A percentile compares a stretch with the other conserved stretches of the same genome.
Evolutionary conservation across 2,329 filamentous ascomycete genomes (phyloP).

Genomic region (Verticillium tricorpus): DNA sequence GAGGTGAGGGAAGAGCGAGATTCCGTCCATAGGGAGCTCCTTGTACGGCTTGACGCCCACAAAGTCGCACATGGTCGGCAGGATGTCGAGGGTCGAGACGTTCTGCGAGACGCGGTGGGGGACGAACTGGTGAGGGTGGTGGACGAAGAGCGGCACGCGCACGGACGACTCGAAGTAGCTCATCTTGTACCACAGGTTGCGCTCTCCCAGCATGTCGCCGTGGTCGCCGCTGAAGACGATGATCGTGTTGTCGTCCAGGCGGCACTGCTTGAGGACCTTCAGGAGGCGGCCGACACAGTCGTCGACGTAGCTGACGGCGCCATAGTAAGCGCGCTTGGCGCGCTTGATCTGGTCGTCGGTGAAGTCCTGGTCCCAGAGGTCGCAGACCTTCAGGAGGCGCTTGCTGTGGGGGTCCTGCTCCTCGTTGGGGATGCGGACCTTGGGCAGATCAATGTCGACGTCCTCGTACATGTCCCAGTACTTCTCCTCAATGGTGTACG

Average conservation of each 20-base stretch:
- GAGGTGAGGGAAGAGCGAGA: slow-evolving; percentile 76
- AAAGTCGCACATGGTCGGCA: slow-evolving; percentile 83
- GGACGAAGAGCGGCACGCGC: slow-evolving; percentile 81
- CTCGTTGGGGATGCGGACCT: slow-evolving; percentile 72
- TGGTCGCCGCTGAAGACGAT: slow-evolving; percentile 92
- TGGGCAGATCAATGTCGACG: slow-evolving; percentile 80
- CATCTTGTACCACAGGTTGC: slow-evolving; percentile 96
- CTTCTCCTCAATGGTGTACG: slow-evolving; percentile 89
- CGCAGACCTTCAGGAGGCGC: slow-evolving; percentile 80
- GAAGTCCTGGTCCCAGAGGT: slow-evolving; percentile 80
- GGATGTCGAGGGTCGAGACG: slow-evolving; percentile 85
- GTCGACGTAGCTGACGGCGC: slow-evolving; percentile 89
- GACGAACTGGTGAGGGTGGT: slow-evolving; percentile 70
- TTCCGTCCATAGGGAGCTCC: slow-evolving; percentile 79
- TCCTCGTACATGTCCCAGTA: slow-evolving; percentile 91
- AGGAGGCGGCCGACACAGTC: slow-evolving; percentile 85
- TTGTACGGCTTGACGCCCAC: slow-evolving; percentile 66
- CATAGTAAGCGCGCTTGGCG: slow-evolving; percentile 86
- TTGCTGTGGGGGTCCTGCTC: slow-evolving; percentile 84
- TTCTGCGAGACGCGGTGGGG: slow-evolving; percentile 76
- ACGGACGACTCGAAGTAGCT: slow-evolving; percentile 91
- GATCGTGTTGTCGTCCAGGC: slow-evolving; percentile 80
- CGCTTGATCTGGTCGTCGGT: slow-evolving; percentile 81
- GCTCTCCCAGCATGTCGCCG: slow-evolving; percentile 93
- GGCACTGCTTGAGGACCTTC: slow-evolving; percentile 71